phyloP scores from a whole-genome alignment of 176 grass and related monocot genomes.

The Phyllostachys edulis region DNA sequence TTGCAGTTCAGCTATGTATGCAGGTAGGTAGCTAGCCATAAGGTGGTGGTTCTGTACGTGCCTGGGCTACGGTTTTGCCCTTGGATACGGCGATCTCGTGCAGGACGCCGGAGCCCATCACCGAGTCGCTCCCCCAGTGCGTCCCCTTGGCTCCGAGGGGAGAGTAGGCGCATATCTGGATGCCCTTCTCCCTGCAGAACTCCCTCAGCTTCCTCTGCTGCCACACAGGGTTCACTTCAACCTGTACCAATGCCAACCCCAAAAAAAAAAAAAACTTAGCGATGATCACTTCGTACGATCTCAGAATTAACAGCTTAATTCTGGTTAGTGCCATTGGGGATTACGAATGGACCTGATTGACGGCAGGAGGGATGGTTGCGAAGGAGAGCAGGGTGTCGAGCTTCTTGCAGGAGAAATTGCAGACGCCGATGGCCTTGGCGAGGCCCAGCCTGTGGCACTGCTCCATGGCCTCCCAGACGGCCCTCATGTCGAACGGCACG shows the following conservation, averaged over 20 bases:
- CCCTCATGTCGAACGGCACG: conserved; percentile 39
- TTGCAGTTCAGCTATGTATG: neutral
- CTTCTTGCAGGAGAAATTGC: conserved; percentile 66
- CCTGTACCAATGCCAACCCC: conserved; percentile 29
- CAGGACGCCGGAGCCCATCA: conserved; percentile 51
- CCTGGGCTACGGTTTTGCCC: conserved; percentile 59
- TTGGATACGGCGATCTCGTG: conserved; percentile 56
- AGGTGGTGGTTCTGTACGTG: neutral
- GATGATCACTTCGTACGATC: neutral
- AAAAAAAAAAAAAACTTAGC: neutral
- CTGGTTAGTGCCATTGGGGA: neutral
- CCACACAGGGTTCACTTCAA: conserved; percentile 76
- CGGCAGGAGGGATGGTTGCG: conserved; percentile 46
- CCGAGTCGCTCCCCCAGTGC: conserved; percentile 62
- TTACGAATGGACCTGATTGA: conserved; percentile 40
- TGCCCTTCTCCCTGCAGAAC: conserved; percentile 53
- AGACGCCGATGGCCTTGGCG: conserved; percentile 54
- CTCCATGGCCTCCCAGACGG: conserved; percentile 69
- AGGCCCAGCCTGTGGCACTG: conserved; percentile 57
- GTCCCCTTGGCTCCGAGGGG: conserved; percentile 67
- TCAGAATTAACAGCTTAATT: neutral
- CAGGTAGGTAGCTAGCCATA: neutral
- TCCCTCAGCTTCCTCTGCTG: conserved; percentile 71
- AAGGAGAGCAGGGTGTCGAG: conserved; percentile 41
- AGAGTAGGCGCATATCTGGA: conserved; percentile 72